Percentiles rank a stretch among this genome's conserved stretches.
phyloP scores from a whole-genome alignment of 768 basidiomycete species.

The Auriculariales sp. region DNA sequence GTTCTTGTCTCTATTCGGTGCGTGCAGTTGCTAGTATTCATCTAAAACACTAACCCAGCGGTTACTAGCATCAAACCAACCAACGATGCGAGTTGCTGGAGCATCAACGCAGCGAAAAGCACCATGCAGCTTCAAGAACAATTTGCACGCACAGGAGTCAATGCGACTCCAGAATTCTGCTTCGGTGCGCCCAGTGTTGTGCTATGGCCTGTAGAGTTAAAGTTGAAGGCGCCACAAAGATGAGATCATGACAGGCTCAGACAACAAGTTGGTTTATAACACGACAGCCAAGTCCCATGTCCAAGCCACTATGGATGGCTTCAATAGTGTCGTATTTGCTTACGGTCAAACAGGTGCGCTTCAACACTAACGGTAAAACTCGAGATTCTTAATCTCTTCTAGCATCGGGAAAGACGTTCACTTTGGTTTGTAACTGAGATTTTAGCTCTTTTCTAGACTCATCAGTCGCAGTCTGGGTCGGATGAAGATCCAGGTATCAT shows the following conservation, averaged over 20 bases:
- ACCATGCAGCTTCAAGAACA: constrained; percentile 48
- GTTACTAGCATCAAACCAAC: constrained; percentile 47
- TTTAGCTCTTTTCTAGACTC: not conserved
- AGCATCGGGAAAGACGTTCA: constrained; percentile 62
- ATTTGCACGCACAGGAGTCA: constrained; percentile 30
- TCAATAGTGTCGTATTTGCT: constrained; percentile 91
- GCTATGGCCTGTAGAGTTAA: not conserved
- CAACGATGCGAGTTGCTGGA: constrained; percentile 15
- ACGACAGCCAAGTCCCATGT: constrained; percentile 68
- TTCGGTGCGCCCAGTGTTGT: constrained; percentile 26
- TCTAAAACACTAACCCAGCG: not conserved
- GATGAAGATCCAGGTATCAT: constrained; percentile 87
- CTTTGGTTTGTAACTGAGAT: constrained; percentile 26
- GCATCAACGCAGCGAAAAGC: constrained; percentile 23
- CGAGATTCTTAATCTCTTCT: no score
- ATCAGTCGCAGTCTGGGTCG: constrained; percentile 39
- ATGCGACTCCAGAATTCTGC: constrained; percentile 34
- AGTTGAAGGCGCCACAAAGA: constrained; percentile 19
- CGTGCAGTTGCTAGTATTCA: constrained; percentile 7
- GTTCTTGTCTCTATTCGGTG: constrained; percentile 77
- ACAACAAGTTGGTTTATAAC: constrained; percentile 67
- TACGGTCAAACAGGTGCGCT: constrained; percentile 89
- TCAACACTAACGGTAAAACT: no score
- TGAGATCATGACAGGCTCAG: constrained; percentile 60
- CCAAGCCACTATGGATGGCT: constrained; percentile 90